These are phyloP conservation scores for Aspergillus brunneoviolaceus DNA, from an alignment of 2,329 filamentous ascomycete species.

Conservation along the genomic window DNA sequence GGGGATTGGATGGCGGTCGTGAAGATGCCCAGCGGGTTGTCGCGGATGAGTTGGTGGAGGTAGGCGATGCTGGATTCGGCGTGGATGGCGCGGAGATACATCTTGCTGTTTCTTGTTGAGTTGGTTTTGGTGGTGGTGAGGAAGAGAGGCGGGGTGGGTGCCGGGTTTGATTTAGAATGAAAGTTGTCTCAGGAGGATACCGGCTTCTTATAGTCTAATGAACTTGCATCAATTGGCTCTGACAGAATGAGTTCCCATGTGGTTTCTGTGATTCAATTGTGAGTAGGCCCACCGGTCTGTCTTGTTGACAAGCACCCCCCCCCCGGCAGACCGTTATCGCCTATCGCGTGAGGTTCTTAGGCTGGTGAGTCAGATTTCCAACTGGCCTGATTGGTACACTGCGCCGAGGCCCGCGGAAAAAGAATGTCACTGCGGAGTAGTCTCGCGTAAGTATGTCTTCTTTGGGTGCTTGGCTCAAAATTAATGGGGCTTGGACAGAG, in stretches of 20 bases:
- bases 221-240: background rate
- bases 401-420: constrained; percentile 5
- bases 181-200: background rate
- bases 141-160: background rate
- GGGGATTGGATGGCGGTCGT: constrained; percentile 60
- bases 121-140: background rate
- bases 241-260: background rate
- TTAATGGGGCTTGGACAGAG: too few species aligned
- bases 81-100: constrained; percentile 59
- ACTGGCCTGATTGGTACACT: constrained; percentile 8
- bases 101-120: constrained; percentile 28
- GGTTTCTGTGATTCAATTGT: background rate
- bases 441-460: too few species aligned
- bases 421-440: too few species aligned
- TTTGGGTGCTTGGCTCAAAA: too few species aligned
- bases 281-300: background rate
- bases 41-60: constrained; percentile 55
- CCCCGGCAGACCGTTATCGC: background rate
- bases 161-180: background rate
- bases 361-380: background rate
- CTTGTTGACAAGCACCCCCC: background rate
- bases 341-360: background rate
- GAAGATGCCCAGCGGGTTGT: constrained; percentile 62
- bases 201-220: constrained; percentile 2
- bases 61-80: constrained; percentile 51